These are phyloP conservation scores for Kazachstania kunashirensis DNA, from an alignment of 805 yeast species.

Conservation along the genomic window DNA sequence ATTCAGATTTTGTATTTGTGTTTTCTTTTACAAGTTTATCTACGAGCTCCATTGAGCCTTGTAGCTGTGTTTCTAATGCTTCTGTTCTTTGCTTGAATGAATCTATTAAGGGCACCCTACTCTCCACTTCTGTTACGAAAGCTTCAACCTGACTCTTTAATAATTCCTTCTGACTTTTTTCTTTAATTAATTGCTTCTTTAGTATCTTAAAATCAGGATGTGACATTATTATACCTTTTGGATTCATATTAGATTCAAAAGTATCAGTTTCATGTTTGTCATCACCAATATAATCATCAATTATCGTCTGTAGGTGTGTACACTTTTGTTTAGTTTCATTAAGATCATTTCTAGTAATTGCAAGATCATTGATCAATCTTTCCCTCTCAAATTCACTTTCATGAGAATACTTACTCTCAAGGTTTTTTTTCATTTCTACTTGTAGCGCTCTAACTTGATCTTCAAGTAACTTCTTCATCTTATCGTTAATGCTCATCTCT, in stretches of 20 bases:
- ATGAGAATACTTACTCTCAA: conserved; percentile 27
- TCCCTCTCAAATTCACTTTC: conserved; percentile 1
- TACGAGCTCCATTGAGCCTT: conserved; percentile 44
- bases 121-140: conserved; percentile 67
- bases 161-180: conserved; percentile 59
- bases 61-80: conserved; percentile 45
- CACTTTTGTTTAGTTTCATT: conserved; percentile 25
- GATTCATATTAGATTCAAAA: conserved; percentile 17
- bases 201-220: conserved; percentile 25
- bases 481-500: conserved; percentile 54
- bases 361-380: conserved; percentile 26
- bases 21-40: conserved; percentile 46
- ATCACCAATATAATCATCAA: conserved; percentile 34
- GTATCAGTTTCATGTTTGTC: conserved; percentile 3
- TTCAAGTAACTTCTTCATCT: conserved; percentile 34
- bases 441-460: conserved; percentile 28
- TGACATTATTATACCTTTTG: no score
- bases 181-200: conserved; percentile 57
- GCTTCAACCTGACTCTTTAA: conserved; percentile 62
- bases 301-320: conserved; percentile 34
- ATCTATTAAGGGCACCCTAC: conserved; percentile 64
- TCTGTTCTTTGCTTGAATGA: conserved; percentile 54
- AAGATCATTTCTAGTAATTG: conserved; percentile 21
- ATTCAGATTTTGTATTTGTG: conserved; percentile 28
- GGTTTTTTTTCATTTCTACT: conserved; percentile 44